Evolutionary conservation across 768 basidiomycete species (phyloP), one percentile per base, ranked within the genome.

Genomic region (Pholiota conissans): DNA sequence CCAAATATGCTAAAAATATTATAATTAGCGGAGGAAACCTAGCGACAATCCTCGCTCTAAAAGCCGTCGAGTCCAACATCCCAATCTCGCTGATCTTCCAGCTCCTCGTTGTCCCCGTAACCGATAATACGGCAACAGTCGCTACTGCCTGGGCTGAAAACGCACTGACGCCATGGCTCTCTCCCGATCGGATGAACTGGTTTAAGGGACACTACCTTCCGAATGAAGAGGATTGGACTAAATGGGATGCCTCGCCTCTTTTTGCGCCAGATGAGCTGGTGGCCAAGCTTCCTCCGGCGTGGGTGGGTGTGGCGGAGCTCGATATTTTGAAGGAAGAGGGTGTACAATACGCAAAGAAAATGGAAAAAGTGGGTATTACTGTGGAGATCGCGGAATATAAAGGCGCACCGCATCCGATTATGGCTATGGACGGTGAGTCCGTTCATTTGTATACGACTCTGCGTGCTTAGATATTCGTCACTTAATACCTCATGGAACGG

Each of bases 171-270:
- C 80, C 84, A 1, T 84, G 85, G 77, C 78, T 91, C 30, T 69
- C 72, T 3, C 85, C 82, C 1, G 81, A 61, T 3, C 83, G 85
- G 56, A 91, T 91, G 89, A 61, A 81, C 16, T 92, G 90, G 90
- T 91, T 87, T 81, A 74, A 82, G 28, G 67, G 77, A 48, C 83
- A 85, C 63, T 92, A 91, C 67, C 75, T 89, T 10, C 87, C 90
- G 0, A 82, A 86, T 56, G 66, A 77, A 59, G 76, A 70, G 35
- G 86, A 89, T 55, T 77, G 81, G 73, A 72, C 73, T 0, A 83
- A 85, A 49, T 89, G 87, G 85, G 84, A 86, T 58, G 83, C 81
- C 24, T 90, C 88, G 3, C 89, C 89, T 0, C 73, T 86, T n/a
- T 85, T 87, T 47, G 89, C 88, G 0, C 85, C 87, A 0, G 77